These are phyloP conservation scores for Arabidopsis suecica DNA, from an alignment of 345 rosid genomes.

Conservation along the genomic window DNA sequence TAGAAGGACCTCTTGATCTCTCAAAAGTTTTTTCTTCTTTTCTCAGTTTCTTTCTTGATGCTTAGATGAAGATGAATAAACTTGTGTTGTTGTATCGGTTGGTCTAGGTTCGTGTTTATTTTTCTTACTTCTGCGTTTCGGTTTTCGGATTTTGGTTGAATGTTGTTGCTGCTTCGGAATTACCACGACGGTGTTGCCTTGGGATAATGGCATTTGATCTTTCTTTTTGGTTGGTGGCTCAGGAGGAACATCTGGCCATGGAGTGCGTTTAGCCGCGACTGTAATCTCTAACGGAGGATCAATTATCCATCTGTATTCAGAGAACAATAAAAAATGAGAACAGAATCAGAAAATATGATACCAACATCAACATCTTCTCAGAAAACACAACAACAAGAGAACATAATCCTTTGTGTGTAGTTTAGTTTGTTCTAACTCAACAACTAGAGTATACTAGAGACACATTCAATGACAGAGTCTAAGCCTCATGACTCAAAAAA, in stretches of 20 bases:
- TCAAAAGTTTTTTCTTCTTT: background rate
- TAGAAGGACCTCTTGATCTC: background rate
- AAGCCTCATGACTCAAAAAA: background rate
- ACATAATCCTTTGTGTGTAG: background rate
- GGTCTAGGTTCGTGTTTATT: slow-evolving; percentile 66
- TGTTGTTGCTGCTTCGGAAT: slow-evolving; percentile 59
- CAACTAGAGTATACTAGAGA: background rate
- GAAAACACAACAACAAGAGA: background rate
- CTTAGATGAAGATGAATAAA: slow-evolving; percentile 51
- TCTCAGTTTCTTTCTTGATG: slow-evolving; percentile 57
- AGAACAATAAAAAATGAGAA: background rate
- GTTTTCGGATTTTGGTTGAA: slow-evolving; percentile 60
- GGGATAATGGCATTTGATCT: slow-evolving; percentile 45
- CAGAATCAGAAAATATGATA: background rate
- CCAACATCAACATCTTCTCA: slow-evolving; percentile 1
- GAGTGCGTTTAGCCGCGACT: slow-evolving; percentile 81
- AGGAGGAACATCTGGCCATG: slow-evolving; percentile 95
- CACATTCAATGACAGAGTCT: background rate
- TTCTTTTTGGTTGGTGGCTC: slow-evolving; percentile 64
- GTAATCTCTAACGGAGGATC: slow-evolving; percentile 92
- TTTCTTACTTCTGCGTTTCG: slow-evolving; percentile 75
- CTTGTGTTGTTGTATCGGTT: slow-evolving; percentile 41
- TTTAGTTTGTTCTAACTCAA: background rate
- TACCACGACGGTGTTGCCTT: slow-evolving; percentile 46
- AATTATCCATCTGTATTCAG: slow-evolving; percentile 73